Evolutionary conservation across 306 rosid genomes (phyloP), one percentile per base, ranked within the genome.

Genomic region (Fragaria nilgerrensis): DNA sequence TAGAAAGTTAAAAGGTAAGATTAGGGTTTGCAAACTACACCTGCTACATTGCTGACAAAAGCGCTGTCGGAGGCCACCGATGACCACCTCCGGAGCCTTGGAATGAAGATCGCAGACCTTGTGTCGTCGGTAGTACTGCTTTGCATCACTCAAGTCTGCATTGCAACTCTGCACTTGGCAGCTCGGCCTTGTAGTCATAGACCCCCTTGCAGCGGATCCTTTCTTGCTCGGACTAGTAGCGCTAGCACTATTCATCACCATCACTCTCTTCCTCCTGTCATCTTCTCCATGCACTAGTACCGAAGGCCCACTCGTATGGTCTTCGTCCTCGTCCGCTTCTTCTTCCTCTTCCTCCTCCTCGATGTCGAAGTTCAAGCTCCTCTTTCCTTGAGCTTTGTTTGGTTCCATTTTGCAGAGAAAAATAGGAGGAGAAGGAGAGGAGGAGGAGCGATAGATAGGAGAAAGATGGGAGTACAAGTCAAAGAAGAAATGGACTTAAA

Each of bases 41-140:
- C 97, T 96, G 93, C 99, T 96, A 77, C 99, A 96, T 91, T 96
- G 99, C 78, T 96, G 99, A 84, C 99, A 96, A 84, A 96, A 96
- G 50, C 99, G 84, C 75, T 91, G 97, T 5, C 80, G 87, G 36
- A 68, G 68, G 1, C 91, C 93, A 4, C 77, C 77, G 29, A 96
- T 80, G 36, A 75, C 59, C 67, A 90, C 98, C 5, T 73, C 64
- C 67, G 89, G 65, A 79, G 98, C 96, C 79, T 91, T 96, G 73
- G 99, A 89, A 83, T 96, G 99, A 14, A 72, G 13, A 75, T 88
- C 96, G 44, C 99, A 96, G 52, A 96, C 97, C 91, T 93, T 96
- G 76, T 96, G 99, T 10, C 98, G 89, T 16, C 85, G 86, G 53
- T 93, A 89, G 75, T 96, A 93, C 47, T 74, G 81, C 90, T 89